Percentiles rank a stretch among this genome's conserved stretches.
phyloP scores from a whole-genome alignment of 2,329 filamentous ascomycete species.

The Epicoccum nigrum region DNA sequence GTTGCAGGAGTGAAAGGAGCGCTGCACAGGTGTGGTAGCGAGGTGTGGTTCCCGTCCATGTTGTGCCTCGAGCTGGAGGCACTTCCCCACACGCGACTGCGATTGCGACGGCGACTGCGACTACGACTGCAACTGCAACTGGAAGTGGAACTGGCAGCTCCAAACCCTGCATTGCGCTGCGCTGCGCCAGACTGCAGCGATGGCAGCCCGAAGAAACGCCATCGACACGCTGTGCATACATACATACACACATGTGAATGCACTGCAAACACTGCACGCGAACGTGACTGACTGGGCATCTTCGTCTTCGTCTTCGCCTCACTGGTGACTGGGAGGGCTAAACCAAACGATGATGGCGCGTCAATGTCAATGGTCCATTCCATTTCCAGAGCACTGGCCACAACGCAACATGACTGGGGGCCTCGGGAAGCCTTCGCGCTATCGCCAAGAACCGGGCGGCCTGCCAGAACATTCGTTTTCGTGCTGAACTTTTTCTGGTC shows the following conservation, averaged over 20 bases:
- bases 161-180: not conserved
- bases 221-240: too few species aligned
- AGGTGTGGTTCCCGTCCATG: not conserved
- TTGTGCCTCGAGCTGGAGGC: slow-evolving; percentile 4
- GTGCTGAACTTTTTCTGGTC: slow-evolving; percentile 33
- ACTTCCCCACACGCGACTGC: slow-evolving; percentile 15
- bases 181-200: not conserved
- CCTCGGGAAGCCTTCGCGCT: slow-evolving; percentile 19
- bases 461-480: slow-evolving; percentile 35
- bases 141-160: not conserved
- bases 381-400: not conserved
- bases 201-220: too few species aligned
- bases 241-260: too few species aligned
- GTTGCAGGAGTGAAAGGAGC: too few species aligned
- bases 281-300: not conserved
- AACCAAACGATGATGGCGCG: too few species aligned
- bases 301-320: too few species aligned
- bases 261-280: not conserved
- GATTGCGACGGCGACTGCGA: too few species aligned
- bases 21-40: too few species aligned
- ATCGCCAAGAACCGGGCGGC: slow-evolving; percentile 3
- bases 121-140: too few species aligned
- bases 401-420: slow-evolving; percentile 6
- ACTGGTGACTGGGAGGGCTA: too few species aligned
- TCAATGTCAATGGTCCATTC: too few species aligned